Conservation (phyloP, 176 grass and related monocot genomes). For the Cymbopogon citratus region DNA sequence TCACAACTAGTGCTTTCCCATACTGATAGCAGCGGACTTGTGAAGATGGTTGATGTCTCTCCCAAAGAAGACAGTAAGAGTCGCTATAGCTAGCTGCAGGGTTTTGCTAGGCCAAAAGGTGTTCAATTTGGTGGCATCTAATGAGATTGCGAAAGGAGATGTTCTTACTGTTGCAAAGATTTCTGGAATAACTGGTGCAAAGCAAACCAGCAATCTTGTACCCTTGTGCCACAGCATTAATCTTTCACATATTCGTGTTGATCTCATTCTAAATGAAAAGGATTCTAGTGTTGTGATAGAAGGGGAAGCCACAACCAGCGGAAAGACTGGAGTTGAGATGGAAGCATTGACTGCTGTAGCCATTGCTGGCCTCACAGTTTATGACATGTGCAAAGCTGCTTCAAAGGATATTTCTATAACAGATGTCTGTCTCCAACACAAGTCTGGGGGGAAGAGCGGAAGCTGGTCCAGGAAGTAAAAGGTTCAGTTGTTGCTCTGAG, state of each 20-base stretch:
- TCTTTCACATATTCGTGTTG: conserved; percentile 73
- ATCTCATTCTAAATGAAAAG: conserved; percentile 77
- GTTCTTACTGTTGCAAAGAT: conserved; percentile 93
- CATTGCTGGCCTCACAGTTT: conserved; percentile 79
- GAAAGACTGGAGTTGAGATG: conserved; percentile 90
- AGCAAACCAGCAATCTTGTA: conserved; percentile 79
- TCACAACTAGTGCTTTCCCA: conserved; percentile 45
- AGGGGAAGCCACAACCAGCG: conserved; percentile 59
- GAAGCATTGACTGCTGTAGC: conserved; percentile 87
- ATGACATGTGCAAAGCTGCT: conserved; percentile 95
- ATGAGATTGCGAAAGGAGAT: conserved; percentile 92
- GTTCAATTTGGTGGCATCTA: conserved; percentile 81
- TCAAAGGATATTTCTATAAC: conserved; percentile 89
- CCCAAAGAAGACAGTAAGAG: conserved; percentile 64
- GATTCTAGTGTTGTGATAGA: conserved; percentile 83
- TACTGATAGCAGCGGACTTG: conserved; percentile 61
- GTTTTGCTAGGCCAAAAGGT: conserved; percentile 69
- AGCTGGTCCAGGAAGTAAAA: conserved; percentile 51
- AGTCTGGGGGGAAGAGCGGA: conserved; percentile 85
- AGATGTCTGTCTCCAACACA: conserved; percentile 65
- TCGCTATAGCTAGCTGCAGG: conserved; percentile 68
- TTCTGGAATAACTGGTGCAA: conserved; percentile 92
- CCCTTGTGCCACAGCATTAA: conserved; percentile 84
- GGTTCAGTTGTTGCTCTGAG: conserved; percentile 20
- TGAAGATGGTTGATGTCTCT: conserved; percentile 89